A percentile compares a stretch with the other conserved stretches of the same genome.
Evolutionary conservation across 495 filamentous ascomycete species (phyloP).

Genomic region (Immersiella caudata): DNA sequence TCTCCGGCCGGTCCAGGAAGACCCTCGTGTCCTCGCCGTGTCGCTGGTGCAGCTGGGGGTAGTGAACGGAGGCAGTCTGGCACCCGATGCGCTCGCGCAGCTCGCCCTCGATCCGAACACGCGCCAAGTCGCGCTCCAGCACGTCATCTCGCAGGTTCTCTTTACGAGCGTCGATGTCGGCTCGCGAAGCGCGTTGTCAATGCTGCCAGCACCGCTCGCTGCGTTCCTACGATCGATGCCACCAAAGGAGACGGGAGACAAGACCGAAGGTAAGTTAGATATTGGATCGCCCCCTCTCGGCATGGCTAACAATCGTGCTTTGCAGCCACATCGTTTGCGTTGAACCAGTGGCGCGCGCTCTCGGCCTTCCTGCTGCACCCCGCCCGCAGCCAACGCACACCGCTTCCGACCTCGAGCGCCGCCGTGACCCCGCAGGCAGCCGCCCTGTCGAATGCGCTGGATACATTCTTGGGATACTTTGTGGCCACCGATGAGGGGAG

Average conservation of each 20-base stretch:
- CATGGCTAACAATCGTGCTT: neutral
- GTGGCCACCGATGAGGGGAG: conserved; percentile 28
- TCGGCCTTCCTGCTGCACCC: conserved; percentile 43
- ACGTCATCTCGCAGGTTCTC: conserved; percentile 37
- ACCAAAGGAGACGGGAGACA: conserved; percentile 21
- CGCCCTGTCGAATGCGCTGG: conserved; percentile 31
- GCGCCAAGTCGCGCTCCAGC: conserved; percentile 35
- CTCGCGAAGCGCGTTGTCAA: conserved; percentile 31
- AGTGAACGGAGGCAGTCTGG: conserved; percentile 20
- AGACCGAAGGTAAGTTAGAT: conserved; percentile 19
- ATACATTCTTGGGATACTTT: conserved; percentile 39
- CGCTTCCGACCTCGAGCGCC: conserved; percentile 33
- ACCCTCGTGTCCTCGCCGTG: conserved; percentile 24
- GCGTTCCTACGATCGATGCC: conserved; percentile 36
- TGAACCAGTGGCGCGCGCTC: conserved; percentile 41
- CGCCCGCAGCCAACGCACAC: conserved; percentile 36
- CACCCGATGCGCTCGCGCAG: conserved; percentile 23
- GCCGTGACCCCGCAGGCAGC: conserved; percentile 35
- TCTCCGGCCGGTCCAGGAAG: conserved; percentile 29
- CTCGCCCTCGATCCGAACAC: conserved; percentile 35
- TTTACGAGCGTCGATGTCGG: conserved; percentile 38
- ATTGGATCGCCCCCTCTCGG: neutral
- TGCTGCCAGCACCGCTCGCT: conserved; percentile 38
- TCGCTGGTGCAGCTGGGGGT: conserved; percentile 35
- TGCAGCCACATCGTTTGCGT: conserved; percentile 34